Base-by-base conservation (phyloP, 192 early-diverging fungal genomes). In the Backusella tuberculispora region DNA sequence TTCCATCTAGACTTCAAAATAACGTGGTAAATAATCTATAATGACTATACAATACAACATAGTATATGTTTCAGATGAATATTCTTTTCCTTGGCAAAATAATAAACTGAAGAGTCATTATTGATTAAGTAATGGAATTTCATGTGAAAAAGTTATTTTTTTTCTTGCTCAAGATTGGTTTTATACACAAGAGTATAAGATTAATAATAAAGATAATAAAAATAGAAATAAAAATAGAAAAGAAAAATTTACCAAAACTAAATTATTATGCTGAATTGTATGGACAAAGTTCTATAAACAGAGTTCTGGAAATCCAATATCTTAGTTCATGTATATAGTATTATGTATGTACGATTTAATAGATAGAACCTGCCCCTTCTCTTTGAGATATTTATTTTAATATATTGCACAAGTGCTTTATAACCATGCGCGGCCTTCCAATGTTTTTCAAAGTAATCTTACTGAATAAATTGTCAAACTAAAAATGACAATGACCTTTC, bases 171-270 rank as follows among this genome's bases (percentile, higher is more conserved):
- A 13, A 47, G 6, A 17, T 47, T 47, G 13, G 13, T 47, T 47
- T 47, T 4, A 47, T 47, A 47, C 13, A 47, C n/a, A 47, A 47
- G 17, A 1, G 12, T 6, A 14, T 17, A 47, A 17, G 5, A 17
- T 47, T 47, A 47, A 7, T n/a, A 50, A 50, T 50, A 50, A 50
- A 50, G 19, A 50, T 50, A n/a, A n/a, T n/a, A n/a, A n/a, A n/a
- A n/a, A n/a, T n/a, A n/a, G n/a, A n/a, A n/a, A n/a, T n/a, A n/a
- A n/a, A n/a, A n/a, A n/a, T n/a, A n/a, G n/a, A n/a, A n/a, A n/a
- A n/a, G n/a, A n/a, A n/a, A n/a, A n/a, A n/a, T n/a, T n/a, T n/a
- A n/a, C n/a, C n/a, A n/a, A n/a, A n/a, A n/a, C n/a, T n/a, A n/a
- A n/a, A n/a, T n/a, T n/a, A n/a, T n/a, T n/a, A n/a, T n/a, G 13